These are phyloP conservation scores for Pestalotiopsis fici DNA, from an alignment of 2,329 filamentous ascomycete genomes.

Conservation along the genomic window DNA sequence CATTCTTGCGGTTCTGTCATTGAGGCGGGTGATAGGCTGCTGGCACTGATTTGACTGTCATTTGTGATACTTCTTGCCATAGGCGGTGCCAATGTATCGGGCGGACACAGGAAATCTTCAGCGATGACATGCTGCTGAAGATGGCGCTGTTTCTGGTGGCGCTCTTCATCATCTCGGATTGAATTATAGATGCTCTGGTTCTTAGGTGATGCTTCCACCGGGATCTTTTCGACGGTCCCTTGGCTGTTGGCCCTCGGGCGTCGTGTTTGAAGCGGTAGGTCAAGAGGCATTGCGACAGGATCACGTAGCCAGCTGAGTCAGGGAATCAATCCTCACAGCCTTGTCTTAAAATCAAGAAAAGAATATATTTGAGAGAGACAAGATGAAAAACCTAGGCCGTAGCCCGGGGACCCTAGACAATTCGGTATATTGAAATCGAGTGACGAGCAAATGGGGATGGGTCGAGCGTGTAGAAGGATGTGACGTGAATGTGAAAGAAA, in stretches of 20 bases:
- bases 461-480: not conserved
- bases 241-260: constrained; percentile 9
- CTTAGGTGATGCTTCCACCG: constrained; percentile 25
- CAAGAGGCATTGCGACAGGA: not conserved
- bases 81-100: constrained; percentile 8
- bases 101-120: constrained; percentile 19
- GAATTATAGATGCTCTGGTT: constrained; percentile 28
- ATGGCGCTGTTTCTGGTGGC: constrained; percentile 13
- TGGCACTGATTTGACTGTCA: constrained; percentile 17
- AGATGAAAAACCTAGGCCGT: not conserved
- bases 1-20: constrained; percentile 18
- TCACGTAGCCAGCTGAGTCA: not conserved
- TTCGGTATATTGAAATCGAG: not conserved
- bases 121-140: constrained; percentile 21
- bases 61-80: constrained; percentile 15
- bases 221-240: constrained; percentile 12
- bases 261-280: not conserved
- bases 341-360: not conserved
- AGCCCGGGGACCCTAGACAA: not conserved
- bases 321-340: not conserved
- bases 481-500: not conserved
- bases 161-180: constrained; percentile 23
- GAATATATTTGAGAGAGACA: not conserved
- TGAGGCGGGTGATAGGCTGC: constrained; percentile 22
- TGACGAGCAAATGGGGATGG: not conserved